Base-by-base conservation (phyloP, 805 yeast species). In the Lachancea fermentati region DNA sequence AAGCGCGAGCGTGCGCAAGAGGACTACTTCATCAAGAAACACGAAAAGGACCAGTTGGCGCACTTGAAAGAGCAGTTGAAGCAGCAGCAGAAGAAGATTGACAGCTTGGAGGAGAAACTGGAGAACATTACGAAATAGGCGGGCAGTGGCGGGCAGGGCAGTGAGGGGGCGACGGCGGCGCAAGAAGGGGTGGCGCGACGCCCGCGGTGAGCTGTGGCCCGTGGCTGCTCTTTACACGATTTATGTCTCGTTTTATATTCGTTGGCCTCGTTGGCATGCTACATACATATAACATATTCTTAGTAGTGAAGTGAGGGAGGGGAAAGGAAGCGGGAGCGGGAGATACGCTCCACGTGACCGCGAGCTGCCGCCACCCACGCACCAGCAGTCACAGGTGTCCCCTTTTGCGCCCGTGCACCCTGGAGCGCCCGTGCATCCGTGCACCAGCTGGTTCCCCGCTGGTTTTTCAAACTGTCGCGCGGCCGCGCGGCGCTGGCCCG, bases 1-100 rank as follows among this genome's bases (percentile, higher is more conserved):
- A 86, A 88, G 64, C 88, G 95, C 65, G 98, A 93, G 74, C 82
- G 77, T 68, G 96, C 96, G 48, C 81, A 80, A 61, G 98, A 91
- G 72, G 87, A 83, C 62, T 73, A 71, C 56, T 89, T 79, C 71
- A 72, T 88, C 66, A 85, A 78, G 68, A 81, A 86, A 69, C 95
- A 84, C 62, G 96, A 91, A 72, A 83, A 81, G 62, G 95, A 87
- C 66, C 87, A 83, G 72, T 72, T 88, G 63, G 79, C 76, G 58
- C 74, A 75, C 36, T 76, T 88, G 64, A 82, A 72, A 64, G 87
- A 83, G 62, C 76, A 82, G 58, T 73, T 88, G 63, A 77, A 81
- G 65, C 72, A 83, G 68, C 93, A 81, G 63, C 81, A 79, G 72
- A 72, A 76, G 47, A 74, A 78, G 58, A 61, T 79, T 51, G 72